phyloP scores from a whole-genome alignment of 2,329 filamentous ascomycete species.

The Verruconis gallopava region DNA sequence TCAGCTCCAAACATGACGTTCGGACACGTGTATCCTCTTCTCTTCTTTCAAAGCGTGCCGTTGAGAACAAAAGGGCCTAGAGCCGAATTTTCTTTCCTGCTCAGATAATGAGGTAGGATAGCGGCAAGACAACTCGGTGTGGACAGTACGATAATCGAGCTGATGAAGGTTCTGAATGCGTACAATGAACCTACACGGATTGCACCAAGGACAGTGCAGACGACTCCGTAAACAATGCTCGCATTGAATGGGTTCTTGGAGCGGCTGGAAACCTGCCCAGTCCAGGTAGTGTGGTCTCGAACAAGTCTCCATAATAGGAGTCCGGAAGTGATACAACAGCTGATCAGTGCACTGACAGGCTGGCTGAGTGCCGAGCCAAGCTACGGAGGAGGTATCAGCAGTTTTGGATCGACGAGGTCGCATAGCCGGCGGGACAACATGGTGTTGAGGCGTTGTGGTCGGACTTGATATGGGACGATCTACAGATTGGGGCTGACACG shows the following conservation, averaged over 20 bases:
- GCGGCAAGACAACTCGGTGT: slow-evolving; percentile 49
- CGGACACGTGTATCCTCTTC: background rate
- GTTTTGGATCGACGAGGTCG: background rate
- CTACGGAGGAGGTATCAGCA: too few relatives aligned
- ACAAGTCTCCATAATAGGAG: slow-evolving; percentile 51
- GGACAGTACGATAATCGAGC: slow-evolving; percentile 43
- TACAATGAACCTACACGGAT: slow-evolving; percentile 55
- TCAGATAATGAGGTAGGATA: slow-evolving; percentile 39
- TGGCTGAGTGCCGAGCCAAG: background rate
- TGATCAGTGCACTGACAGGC: slow-evolving; percentile 27
- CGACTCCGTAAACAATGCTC: slow-evolving; percentile 36
- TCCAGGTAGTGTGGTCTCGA: slow-evolving; percentile 41
- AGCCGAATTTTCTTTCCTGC: slow-evolving; percentile 27
- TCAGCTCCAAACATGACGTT: background rate
- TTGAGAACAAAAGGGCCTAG: slow-evolving; percentile 48
- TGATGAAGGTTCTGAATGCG: slow-evolving; percentile 55
- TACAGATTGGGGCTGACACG: too few relatives aligned
- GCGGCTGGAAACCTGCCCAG: slow-evolving; percentile 34
- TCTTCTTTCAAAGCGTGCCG: slow-evolving; percentile 17
- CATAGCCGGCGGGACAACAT: too few relatives aligned
- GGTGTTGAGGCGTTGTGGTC: too few relatives aligned
- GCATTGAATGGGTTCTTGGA: slow-evolving; percentile 43
- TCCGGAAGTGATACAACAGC: slow-evolving; percentile 47
- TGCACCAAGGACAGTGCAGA: slow-evolving; percentile 44
- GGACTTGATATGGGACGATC: too few relatives aligned